Conservation (phyloP, 1,139 yeast species). For the Yamadazyma kanchanaburiensis region DNA sequence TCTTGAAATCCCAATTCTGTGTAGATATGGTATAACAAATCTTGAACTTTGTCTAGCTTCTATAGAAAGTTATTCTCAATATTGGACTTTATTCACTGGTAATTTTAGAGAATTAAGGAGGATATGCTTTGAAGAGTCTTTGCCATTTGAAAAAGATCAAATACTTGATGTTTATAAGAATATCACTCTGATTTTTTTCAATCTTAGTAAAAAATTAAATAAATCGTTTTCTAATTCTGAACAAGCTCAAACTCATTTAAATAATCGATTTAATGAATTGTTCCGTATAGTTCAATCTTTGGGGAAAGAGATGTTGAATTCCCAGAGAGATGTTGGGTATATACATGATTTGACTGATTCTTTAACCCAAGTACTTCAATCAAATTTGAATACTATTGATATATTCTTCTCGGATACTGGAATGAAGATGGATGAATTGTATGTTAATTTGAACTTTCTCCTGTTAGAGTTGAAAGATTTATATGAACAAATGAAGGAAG, state of each 20-base stretch:
- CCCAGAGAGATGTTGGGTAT: conserved; percentile 8
- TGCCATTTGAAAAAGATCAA: conserved; percentile 53
- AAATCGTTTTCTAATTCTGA: conserved; percentile 13
- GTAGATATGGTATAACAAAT: conserved; percentile 10
- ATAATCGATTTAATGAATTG: conserved; percentile 16
- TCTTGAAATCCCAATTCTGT: neutral
- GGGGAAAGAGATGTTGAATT: conserved; percentile 3
- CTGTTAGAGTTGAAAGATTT: conserved; percentile 10
- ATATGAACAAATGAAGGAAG: conserved; percentile 4
- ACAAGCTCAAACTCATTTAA: conserved; percentile 10
- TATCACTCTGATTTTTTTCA: conserved; percentile 33
- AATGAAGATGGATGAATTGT: conserved; percentile 11
- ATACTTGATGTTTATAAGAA: conserved; percentile 44
- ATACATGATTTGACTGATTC: conserved; percentile 9
- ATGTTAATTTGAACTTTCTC: conserved; percentile 12
- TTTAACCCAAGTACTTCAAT: conserved; percentile 12
- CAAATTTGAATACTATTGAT: conserved; percentile 9
- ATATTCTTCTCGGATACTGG: conserved; percentile 5
- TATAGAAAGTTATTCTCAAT: conserved; percentile 45
- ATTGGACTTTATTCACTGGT: conserved; percentile 63
- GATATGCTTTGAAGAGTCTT: conserved; percentile 47
- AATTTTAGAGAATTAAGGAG: conserved; percentile 48
- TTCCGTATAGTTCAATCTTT: conserved; percentile 8
- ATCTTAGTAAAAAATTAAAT: conserved; percentile 17
- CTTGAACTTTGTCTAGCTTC: conserved; percentile 34